Base-by-base conservation (phyloP, 768 basidiomycete species). In the Xerocomus spinulosus region DNA sequence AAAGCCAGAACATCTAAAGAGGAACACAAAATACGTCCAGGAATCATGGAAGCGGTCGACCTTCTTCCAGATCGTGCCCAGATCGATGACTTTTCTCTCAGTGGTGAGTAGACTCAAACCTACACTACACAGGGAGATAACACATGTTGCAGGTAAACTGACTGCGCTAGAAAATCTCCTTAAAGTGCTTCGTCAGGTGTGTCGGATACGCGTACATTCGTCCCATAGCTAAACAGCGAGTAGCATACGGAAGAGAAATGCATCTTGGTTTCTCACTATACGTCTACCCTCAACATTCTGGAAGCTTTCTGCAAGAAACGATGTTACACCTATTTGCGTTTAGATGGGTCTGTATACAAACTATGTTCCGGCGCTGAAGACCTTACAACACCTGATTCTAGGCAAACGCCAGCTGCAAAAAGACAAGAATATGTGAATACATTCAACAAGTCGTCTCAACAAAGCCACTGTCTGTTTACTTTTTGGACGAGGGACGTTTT, bases 201-300 rank as follows among this genome's bases (percentile, higher is more conserved):
- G 50, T 46, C 6, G 20, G 24, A 25, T 47, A 24, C 10, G 25
- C 29, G 4, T 29, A n/a, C n/a, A 20, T 45, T 17, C n/a, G 23
- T 33, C 28, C 21, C 37, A 23, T 43, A 37, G 30, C 44, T 53
- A 34, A 57, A 8, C 17, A 18, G 36, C 13, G 23, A 48, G 43
- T 41, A 90, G 83, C 70, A 73, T 29, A 92, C 90, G 0, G 83
- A 87, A 33, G 95, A 99, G 70, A 99, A 99, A 78, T 87, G 92
- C 57, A 87, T 97, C 28, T 69, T 99, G 34, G 90, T 95, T 28
- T 97, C 93, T n/a, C 94, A 98, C 63, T 99, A 88, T 60, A 98
- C 94, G 0, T 85, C 87, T 5, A 96, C 94, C 2, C 80, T 99
- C 44, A 89, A 97, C 60, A 81, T 99, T 47, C 72, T 99, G 25